Evolutionary conservation across 2,329 filamentous ascomycete species (phyloP).

Genomic region (Chalaropsis thielavioides): DNA sequence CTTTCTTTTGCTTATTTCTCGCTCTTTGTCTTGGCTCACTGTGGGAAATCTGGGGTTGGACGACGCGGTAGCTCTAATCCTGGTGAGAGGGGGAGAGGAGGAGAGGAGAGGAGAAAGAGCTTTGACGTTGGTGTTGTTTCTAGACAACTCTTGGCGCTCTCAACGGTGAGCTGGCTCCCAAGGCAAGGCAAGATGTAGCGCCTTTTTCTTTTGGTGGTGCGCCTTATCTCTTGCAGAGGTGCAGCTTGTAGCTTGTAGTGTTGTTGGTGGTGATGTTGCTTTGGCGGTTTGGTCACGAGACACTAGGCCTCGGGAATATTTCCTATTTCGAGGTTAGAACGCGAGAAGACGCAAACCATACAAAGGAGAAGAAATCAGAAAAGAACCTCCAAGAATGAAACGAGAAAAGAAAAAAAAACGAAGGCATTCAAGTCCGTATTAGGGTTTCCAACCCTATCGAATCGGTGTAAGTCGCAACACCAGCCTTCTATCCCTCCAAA

Average conservation of each 20-base stretch:
- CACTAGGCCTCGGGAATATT: background rate
- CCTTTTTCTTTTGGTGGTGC: background rate
- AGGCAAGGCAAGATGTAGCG: conserved; percentile 2
- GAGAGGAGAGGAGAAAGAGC: background rate
- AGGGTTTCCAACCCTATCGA: background rate
- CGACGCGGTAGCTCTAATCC: background rate
- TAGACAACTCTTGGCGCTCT: conserved; percentile 2
- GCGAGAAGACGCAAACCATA: background rate
- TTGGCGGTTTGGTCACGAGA: background rate
- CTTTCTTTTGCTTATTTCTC: background rate
- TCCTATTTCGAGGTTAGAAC: background rate
- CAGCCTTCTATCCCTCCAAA: no score
- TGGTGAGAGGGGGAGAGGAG: no score
- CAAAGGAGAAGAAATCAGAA: background rate
- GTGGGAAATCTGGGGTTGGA: background rate
- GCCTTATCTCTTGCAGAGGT: background rate
- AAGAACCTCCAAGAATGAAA: background rate
- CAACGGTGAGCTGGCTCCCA: background rate
- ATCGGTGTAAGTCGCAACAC: background rate
- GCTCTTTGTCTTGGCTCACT: background rate
- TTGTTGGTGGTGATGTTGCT: background rate
- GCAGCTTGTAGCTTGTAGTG: no score
- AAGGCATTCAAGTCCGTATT: background rate
- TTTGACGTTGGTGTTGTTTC: conserved; percentile 3
- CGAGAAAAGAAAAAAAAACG: background rate